A percentile compares a stretch with the other conserved stretches of the same genome.
Evolutionary conservation across 2,329 filamentous ascomycete species (phyloP).

Genomic region (Cadophora gregata): DNA sequence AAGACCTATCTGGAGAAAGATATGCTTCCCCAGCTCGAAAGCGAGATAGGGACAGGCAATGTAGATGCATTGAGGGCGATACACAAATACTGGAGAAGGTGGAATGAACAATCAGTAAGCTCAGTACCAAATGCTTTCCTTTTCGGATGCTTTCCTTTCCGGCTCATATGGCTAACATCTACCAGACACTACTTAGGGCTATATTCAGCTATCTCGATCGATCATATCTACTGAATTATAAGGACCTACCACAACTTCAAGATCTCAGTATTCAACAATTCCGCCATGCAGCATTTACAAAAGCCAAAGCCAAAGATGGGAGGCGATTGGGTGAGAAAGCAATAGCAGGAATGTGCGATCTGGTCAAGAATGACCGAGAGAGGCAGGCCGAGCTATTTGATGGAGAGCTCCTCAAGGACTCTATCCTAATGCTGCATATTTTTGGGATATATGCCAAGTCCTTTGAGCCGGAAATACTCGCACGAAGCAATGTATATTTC

Average conservation of each 20-base stretch:
- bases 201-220: constrained; percentile 95
- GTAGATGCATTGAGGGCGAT: constrained; percentile 67
- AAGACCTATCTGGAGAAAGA: constrained; percentile 68
- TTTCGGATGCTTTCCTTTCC: neutral
- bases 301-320: constrained; percentile 41
- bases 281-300: constrained; percentile 58
- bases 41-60: constrained; percentile 57
- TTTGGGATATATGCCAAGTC: constrained; percentile 78
- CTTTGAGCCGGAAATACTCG: constrained; percentile 80
- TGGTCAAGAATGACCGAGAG: constrained; percentile 75
- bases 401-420: constrained; percentile 69
- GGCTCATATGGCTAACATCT: constrained; percentile 25
- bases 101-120: constrained; percentile 78
- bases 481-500: constrained; percentile 71
- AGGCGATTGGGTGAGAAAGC: constrained; percentile 48
- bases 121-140: neutral
- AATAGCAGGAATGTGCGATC: constrained; percentile 70
- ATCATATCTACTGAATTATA: constrained; percentile 80
- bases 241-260: constrained; percentile 73
- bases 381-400: constrained; percentile 62
- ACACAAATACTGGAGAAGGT: constrained; percentile 70
- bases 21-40: constrained; percentile 61
- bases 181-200: constrained; percentile 76
- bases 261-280: constrained; percentile 83
- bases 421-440: constrained; percentile 84